Evolutionary conservation across 371 early-diverging fungal genomes (phyloP).

Genomic region (Entomophthora muscae): DNA sequence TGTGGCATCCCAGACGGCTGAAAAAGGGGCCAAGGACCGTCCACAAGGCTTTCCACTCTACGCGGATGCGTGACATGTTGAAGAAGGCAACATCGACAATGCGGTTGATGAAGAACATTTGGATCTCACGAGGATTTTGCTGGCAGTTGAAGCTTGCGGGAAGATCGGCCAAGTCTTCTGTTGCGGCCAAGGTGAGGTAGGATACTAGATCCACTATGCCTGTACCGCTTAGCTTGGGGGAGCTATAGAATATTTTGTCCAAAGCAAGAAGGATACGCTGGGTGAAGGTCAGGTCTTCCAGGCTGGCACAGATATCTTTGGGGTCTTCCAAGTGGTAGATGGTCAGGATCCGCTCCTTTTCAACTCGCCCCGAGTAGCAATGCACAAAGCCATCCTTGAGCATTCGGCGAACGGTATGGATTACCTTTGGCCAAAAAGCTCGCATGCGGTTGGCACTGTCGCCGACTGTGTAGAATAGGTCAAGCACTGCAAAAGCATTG

Average conservation of each 20-base stretch:
- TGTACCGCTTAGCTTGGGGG: neutral
- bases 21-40: neutral
- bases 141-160: neutral
- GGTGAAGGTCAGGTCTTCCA: neutral
- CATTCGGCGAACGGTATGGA: neutral
- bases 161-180: neutral
- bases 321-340: neutral
- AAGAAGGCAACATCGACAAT: neutral
- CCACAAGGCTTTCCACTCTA: neutral
- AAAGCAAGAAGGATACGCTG: neutral
- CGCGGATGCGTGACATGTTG: neutral
- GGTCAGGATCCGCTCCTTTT: neutral
- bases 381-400: neutral
- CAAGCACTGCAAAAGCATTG: neutral
- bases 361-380: neutral
- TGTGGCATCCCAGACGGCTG: neutral
- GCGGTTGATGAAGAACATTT: neutral
- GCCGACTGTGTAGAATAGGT: neutral
- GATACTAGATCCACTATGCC: neutral
- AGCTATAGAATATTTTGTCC: neutral
- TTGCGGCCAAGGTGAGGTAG: neutral
- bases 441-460: neutral
- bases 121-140: neutral
- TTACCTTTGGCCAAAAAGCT: neutral
- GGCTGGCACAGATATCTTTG: neutral